Conservation (phyloP, 805 yeast species). For the Ascoidea asiatica region DNA sequence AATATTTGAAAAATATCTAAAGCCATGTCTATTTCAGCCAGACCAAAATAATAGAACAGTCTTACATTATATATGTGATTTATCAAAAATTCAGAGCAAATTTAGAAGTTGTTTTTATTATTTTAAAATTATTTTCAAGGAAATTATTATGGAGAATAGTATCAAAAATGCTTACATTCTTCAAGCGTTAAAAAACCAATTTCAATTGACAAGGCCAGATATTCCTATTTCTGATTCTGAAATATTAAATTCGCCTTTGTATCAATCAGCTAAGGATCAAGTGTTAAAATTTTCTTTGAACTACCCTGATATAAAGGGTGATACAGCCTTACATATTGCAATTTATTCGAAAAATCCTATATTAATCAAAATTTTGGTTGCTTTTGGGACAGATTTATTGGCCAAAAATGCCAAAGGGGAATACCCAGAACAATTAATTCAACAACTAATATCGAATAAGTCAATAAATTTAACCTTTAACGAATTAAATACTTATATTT, state of each 20-base stretch:
- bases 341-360: conserved; percentile 37
- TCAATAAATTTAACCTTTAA: conserved; percentile 19
- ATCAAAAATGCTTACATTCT: conserved; percentile 8
- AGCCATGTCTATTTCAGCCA: conserved; percentile 55
- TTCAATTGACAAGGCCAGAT: conserved; percentile 14
- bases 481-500: not conserved
- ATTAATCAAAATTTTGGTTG: conserved; percentile 27
- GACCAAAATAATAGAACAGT: conserved; percentile 65
- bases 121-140: conserved; percentile 31
- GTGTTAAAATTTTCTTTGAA: conserved; percentile 47
- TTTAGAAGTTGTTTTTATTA: conserved; percentile 41
- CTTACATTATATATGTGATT: conserved; percentile 49
- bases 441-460: not conserved
- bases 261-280: conserved; percentile 16
- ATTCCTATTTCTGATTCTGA: not conserved
- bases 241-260: not conserved
- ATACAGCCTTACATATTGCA: conserved; percentile 76
- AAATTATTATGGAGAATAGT: conserved; percentile 5
- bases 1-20: conserved; percentile 40
- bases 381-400: conserved; percentile 25
- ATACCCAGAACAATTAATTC: conserved; percentile 15
- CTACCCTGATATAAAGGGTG: conserved; percentile 72
- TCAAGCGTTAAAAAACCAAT: conserved; percentile 12
- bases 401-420: conserved; percentile 14
- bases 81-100: conserved; percentile 36